A percentile compares a stretch with the other conserved stretches of the same genome.
Evolutionary conservation across 306 rosid species (phyloP).

Genomic region (Parietaria judaica): DNA sequence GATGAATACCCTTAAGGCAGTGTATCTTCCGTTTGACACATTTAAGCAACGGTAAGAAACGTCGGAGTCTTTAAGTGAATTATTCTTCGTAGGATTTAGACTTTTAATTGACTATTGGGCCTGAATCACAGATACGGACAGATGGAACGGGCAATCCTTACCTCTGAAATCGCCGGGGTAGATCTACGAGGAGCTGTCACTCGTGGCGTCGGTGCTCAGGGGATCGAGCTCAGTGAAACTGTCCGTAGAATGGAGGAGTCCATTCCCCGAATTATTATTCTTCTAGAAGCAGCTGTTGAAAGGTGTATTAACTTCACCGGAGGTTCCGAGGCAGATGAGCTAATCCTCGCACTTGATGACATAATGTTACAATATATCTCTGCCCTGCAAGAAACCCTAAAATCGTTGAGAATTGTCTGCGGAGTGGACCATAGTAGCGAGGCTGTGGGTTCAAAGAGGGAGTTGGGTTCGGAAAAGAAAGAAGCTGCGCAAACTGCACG

Average conservation of each 20-base stretch:
- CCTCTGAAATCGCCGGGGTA: conserved; percentile 83
- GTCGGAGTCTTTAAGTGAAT: not conserved
- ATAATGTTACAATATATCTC: conserved; percentile 80
- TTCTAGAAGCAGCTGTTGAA: conserved; percentile 93
- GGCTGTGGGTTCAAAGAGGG: conserved; percentile 56
- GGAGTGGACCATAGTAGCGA: conserved; percentile 80
- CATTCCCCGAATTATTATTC: conserved; percentile 81
- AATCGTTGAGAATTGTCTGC: conserved; percentile 81
- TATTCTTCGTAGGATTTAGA: not conserved
- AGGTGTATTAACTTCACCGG: conserved; percentile 96
- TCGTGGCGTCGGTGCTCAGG: conserved; percentile 98
- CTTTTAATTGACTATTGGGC: conserved; percentile 17
- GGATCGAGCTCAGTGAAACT: conserved; percentile 97
- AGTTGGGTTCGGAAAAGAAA: conserved; percentile 53
- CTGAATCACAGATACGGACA: conserved; percentile 73
- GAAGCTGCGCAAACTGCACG: conserved; percentile 61
- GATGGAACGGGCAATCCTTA: conserved; percentile 96
- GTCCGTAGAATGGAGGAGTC: conserved; percentile 99
- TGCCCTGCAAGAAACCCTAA: conserved; percentile 82
- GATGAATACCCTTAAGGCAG: conserved; percentile 74
- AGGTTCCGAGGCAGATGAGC: conserved; percentile 97
- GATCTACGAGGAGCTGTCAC: conserved; percentile 99
- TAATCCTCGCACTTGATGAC: conserved; percentile 88
- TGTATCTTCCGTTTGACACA: conserved; percentile 78
- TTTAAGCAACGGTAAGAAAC: conserved; percentile 76